These are phyloP conservation scores for Sanghuangporus sanghuang DNA, from an alignment of 1,284 basidiomycete genomes.

Conservation along the genomic window DNA sequence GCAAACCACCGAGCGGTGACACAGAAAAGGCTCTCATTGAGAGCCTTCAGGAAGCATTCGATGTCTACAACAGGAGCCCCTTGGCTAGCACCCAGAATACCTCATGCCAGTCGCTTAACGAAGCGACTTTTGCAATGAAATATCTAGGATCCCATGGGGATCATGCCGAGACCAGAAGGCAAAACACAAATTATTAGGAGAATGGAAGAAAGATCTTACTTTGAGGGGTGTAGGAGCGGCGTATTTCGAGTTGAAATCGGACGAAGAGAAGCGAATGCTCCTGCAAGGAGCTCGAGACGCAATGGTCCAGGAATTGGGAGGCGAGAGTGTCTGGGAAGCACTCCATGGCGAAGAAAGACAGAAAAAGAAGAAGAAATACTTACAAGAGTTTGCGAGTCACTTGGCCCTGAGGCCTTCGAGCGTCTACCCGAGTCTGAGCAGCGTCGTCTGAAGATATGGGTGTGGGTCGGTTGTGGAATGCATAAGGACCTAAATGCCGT, in stretches of 20 bases:
- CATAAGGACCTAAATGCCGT: conserved; percentile 27
- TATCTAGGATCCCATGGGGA: conserved; percentile 2
- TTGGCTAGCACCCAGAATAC: background rate
- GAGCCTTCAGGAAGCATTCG: background rate
- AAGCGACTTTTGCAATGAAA: conserved; percentile 8
- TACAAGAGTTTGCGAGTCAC: background rate
- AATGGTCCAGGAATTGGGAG: background rate
- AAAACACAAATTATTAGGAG: conserved; percentile 9
- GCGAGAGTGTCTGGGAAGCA: conserved; percentile 17
- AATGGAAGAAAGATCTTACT: conserved; percentile 22
- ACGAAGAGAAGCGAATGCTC: background rate
- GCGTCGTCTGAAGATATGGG: conserved; percentile 13
- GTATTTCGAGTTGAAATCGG: background rate
- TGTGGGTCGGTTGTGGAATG: conserved; percentile 25
- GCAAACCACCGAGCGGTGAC: background rate
- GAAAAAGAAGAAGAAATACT: conserved; percentile 14
- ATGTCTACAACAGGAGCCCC: background rate
- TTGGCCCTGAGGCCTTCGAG: conserved; percentile 20
- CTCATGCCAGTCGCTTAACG: background rate
- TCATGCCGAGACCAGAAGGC: conserved; percentile 16
- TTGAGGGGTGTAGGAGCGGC: conserved; percentile 15
- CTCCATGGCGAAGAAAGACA: conserved; percentile 13
- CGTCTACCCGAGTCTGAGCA: conserved; percentile 17
- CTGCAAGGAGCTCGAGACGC: background rate
- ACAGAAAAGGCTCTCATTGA: background rate